Evolutionary conservation across 805 yeast genomes (phyloP).

Genomic region (Wickerhamiella galacta): DNA sequence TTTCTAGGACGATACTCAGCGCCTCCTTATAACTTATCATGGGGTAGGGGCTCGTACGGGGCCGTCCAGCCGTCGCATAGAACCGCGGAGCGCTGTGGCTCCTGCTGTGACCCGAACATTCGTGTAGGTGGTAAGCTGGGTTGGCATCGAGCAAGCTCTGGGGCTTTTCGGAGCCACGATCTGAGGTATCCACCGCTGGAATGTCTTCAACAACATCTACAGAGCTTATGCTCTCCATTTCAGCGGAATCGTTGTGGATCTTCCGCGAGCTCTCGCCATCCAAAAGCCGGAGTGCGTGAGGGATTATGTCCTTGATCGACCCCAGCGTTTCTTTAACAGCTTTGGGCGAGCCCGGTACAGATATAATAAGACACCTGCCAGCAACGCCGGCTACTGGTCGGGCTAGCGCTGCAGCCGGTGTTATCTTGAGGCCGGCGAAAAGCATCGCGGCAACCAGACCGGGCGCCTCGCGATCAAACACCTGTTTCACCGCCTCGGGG

Average conservation of each 20-base stretch:
- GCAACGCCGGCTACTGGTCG: slow-evolving; percentile 34
- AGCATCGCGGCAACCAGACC: slow-evolving; percentile 36
- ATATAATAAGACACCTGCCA: slow-evolving; percentile 25
- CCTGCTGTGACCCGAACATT: slow-evolving; percentile 8
- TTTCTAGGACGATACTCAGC: slow-evolving; percentile 18
- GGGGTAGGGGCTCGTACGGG: slow-evolving; percentile 34
- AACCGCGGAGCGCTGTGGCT: slow-evolving; percentile 21
- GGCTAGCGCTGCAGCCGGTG: slow-evolving; percentile 33
- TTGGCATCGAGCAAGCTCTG: too few species aligned
- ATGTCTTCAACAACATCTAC: too few species aligned
- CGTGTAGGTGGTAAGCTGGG: slow-evolving; percentile 7
- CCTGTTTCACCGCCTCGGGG: slow-evolving; percentile 32
- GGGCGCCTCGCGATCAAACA: slow-evolving; percentile 30
- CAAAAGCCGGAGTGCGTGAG: slow-evolving; percentile 30
- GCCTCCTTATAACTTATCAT: slow-evolving; percentile 31
- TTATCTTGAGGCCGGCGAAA: slow-evolving; percentile 26
- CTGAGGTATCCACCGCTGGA: too few species aligned
- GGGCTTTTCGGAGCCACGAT: too few species aligned
- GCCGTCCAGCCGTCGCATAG: slow-evolving; percentile 30
- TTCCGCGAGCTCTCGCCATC: slow-evolving; percentile 25
- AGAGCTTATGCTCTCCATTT: neutral
- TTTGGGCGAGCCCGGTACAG: slow-evolving; percentile 38
- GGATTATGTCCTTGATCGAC: slow-evolving; percentile 24
- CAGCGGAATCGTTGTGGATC: slow-evolving; percentile 20
- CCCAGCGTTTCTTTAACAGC: slow-evolving; percentile 31